Base-by-base conservation (phyloP, 805 yeast genomes). In the Candida takata region DNA sequence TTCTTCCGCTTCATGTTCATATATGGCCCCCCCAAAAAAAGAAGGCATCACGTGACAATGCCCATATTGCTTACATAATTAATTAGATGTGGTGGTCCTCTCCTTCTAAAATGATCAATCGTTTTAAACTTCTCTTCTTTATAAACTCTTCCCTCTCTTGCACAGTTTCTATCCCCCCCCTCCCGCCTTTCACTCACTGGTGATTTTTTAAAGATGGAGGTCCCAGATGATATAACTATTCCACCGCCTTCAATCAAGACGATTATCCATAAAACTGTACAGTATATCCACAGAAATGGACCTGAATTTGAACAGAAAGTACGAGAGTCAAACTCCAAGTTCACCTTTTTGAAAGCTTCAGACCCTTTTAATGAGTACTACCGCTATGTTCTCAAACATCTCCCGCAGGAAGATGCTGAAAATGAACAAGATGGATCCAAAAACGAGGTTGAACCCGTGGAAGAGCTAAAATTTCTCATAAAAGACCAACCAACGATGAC, bases 271-370 rank as follows among this genome's bases (percentile, higher is more conserved):
- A 83, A 80, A 50, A 83, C 95, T 0, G 86, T 80, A 0, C 72
- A 64, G 4, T 84, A 80, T 49, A 85, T 87, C 6, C 46, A 60
- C 20, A 65, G 81, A 42, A 82, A 84, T 50, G 95, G 95, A 0
- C 48, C 54, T 1, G 61, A 70, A 2, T 84, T 85, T 57, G 92
- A 79, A 48, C 61, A 62, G 8, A 62, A 81, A 33, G 68, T 84
- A 38, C 58, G 60, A 13, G 32, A 29, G 16, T 29, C 32, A 58
- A 58, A 25, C 62, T 60, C 25, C 77, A 77, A 77, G 51, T 84
- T 86, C 55, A 61, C 70, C n/a, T 88, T 88, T 49, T 55, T 87
- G 6, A 54, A 65, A 14, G 65, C 64, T 1, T 62, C 58, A 3
- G 74, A 82, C 55, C 72, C 76, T 8, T 74, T 72, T 52, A 53